A percentile compares a stretch with the other conserved stretches of the same genome.
These are phyloP conservation scores for Rosa hybrid DNA, from an alignment of 331 rosid genomes.

Conservation along the genomic window DNA sequence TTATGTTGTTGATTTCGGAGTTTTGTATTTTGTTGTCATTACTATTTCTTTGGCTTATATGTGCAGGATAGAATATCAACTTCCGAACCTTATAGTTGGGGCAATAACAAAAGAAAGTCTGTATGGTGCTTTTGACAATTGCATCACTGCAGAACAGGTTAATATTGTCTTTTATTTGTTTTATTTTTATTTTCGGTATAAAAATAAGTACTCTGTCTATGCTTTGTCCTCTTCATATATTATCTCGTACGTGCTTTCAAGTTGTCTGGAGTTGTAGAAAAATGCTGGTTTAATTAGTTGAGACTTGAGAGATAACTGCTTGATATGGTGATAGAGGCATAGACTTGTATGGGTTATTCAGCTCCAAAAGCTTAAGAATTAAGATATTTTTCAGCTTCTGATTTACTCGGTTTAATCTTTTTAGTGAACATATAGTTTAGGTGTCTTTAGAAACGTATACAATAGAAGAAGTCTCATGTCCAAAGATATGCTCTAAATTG, in stretches of 20 bases:
- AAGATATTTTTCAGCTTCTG: background rate
- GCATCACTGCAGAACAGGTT: slow-evolving; percentile 82
- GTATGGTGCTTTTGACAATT: slow-evolving; percentile 88
- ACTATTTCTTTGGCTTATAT: slow-evolving; percentile 12
- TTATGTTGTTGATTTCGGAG: slow-evolving; percentile 13
- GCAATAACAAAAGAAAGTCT: slow-evolving; percentile 95
- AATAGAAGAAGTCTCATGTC: background rate
- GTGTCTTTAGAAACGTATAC: background rate
- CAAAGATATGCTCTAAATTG: slow-evolving; percentile 1
- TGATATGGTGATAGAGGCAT: slow-evolving; percentile 5
- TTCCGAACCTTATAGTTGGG: slow-evolving; percentile 93
- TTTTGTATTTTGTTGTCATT: background rate
- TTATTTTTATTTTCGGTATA: background rate
- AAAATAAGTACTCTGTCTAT: background rate
- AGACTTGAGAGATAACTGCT: background rate
- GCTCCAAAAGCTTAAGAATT: background rate
- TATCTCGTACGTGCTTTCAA: background rate
- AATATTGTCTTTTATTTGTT: slow-evolving; percentile 19
- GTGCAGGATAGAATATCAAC: slow-evolving; percentile 87
- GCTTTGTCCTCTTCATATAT: background rate
- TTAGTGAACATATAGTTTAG: background rate
- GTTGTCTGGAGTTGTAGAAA: background rate
- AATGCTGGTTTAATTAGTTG: background rate
- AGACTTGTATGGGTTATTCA: background rate
- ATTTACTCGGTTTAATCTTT: background rate